These are phyloP conservation scores for Cercophora samala DNA, from an alignment of 495 filamentous ascomycete genomes.

Conservation along the genomic window DNA sequence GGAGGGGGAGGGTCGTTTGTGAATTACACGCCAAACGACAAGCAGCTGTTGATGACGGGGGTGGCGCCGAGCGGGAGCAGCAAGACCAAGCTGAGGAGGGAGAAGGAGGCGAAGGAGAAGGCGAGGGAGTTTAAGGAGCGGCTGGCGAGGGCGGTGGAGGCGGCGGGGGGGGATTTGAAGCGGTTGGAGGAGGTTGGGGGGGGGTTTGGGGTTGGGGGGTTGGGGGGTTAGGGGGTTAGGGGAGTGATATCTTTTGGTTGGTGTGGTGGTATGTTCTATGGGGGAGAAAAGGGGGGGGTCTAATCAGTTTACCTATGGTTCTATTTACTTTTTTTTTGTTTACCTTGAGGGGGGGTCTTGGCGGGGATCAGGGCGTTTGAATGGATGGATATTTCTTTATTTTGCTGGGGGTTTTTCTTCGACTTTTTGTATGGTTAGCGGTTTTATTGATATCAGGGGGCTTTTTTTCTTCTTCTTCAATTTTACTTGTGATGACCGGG, in stretches of 20 bases:
- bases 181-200: conserved; percentile 18
- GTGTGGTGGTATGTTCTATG: too few species aligned
- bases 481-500: too few species aligned
- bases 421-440: too few species aligned
- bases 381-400: too few species aligned
- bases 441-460: too few species aligned
- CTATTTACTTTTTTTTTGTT: neutral
- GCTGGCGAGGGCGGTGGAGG: conserved; percentile 67
- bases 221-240: neutral
- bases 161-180: conserved; percentile 73
- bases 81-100: conserved; percentile 89
- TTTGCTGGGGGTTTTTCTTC: too few species aligned
- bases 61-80: conserved; percentile 87
- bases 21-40: conserved; percentile 86
- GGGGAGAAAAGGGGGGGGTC: neutral
- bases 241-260: too few species aligned
- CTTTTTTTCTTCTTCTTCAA: too few species aligned
- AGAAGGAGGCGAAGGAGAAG: conserved; percentile 80
- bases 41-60: conserved; percentile 74
- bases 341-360: too few species aligned
- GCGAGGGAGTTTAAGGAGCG: conserved; percentile 71
- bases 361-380: too few species aligned
- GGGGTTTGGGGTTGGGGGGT: conserved; percentile 4
- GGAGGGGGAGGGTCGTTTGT: conserved; percentile 63
- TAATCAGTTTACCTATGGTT: neutral